Evolutionary conservation across 1,284 basidiomycete species (phyloP).

Genomic region (Anthracocystis setariae): DNA sequence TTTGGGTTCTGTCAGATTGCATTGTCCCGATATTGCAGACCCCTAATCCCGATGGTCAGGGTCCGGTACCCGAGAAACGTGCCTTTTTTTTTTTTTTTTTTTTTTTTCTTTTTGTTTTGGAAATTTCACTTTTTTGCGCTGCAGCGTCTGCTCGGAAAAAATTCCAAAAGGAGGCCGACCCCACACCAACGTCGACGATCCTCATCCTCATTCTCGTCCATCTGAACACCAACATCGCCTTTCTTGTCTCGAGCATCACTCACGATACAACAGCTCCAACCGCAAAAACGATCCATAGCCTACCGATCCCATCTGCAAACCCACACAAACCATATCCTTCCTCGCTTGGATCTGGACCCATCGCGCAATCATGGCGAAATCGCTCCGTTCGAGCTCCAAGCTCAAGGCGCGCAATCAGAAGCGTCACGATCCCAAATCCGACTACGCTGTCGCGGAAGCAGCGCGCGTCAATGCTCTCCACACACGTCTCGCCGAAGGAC

Average conservation of each 20-base stretch:
- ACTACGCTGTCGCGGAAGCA: constrained; percentile 85
- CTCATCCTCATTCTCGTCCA: background rate
- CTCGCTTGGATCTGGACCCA: background rate
- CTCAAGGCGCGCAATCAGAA: constrained; percentile 85
- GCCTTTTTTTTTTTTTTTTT: too few species aligned
- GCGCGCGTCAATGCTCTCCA: constrained; percentile 82
- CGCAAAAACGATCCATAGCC: too few species aligned
- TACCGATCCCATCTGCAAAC: background rate
- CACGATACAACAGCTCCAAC: too few species aligned
- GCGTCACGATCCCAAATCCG: constrained; percentile 75
- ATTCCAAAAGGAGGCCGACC: background rate
- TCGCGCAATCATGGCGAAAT: constrained; percentile 83
- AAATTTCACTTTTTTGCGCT: background rate
- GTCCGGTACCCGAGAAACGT: constrained; percentile 14
- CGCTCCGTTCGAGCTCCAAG: constrained; percentile 87
- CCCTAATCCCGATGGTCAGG: too few species aligned
- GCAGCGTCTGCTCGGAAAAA: background rate
- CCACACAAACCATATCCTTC: background rate
- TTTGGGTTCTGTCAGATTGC: too few species aligned
- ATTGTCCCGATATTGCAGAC: too few species aligned
- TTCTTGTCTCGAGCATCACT: background rate
- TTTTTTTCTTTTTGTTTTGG: too few species aligned
- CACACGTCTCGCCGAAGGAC: constrained; percentile 72
- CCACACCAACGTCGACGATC: background rate
- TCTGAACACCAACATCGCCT: background rate